Evolutionary conservation across 345 rosid species (phyloP).

Genomic region (Eucalyptus viminalis): DNA sequence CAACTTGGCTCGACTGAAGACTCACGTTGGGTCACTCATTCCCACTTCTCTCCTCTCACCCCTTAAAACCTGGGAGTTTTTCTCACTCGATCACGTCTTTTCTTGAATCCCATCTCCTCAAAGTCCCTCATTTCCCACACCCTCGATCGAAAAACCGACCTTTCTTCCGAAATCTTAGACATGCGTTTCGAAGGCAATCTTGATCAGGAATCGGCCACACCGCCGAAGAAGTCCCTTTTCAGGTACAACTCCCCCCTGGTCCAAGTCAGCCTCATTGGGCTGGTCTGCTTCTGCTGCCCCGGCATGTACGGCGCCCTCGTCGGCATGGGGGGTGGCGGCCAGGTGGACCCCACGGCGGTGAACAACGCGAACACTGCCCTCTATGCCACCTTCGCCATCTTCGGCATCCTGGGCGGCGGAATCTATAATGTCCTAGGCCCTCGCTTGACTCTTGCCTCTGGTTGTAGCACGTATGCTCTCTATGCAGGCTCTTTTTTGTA

Average conservation of each 20-base stretch:
- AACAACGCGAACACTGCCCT: conserved; percentile 75
- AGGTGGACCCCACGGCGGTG: conserved; percentile 56
- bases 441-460: conserved; percentile 41
- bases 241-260: conserved; percentile 66
- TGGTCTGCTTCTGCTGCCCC: conserved; percentile 91
- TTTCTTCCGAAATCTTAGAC: not conserved
- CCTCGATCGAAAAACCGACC: not conserved
- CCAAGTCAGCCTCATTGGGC: conserved; percentile 57
- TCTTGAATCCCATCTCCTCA: not conserved
- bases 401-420: conserved; percentile 48
- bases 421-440: conserved; percentile 59
- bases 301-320: conserved; percentile 90
- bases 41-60: not conserved
- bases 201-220: not conserved
- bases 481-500: conserved; percentile 53
- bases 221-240: conserved; percentile 1
- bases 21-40: not conserved
- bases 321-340: conserved; percentile 96
- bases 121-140: not conserved
- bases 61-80: not conserved
- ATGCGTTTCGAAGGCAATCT: not conserved
- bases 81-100: not conserved
- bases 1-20: not conserved
- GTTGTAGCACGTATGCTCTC: conserved; percentile 63
- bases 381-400: conserved; percentile 44